Evolutionary conservation across 225 moss, liverwort and hornwort species (phyloP), one percentile per base, ranked within the genome.

Genomic region (Takakia lepidozioides): DNA sequence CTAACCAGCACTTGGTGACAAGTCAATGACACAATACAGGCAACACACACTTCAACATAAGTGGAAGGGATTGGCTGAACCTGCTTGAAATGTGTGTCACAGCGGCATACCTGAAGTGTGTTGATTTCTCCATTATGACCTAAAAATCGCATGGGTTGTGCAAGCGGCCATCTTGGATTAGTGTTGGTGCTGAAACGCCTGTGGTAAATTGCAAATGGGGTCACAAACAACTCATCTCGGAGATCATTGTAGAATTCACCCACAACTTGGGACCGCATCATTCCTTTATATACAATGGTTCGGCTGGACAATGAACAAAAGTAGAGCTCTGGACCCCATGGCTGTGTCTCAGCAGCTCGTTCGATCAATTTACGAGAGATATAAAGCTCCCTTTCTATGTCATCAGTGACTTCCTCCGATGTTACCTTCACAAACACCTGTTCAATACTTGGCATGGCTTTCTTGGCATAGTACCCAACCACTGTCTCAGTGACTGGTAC

Each of bases 51-150:
- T n/a, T n/a, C n/a, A n/a, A n/a, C n/a, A n/a, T n/a, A n/a, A n/a
- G n/a, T n/a, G n/a, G n/a, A n/a, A n/a, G n/a, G n/a, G n/a, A n/a
- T n/a, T n/a, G n/a, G n/a, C n/a, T n/a, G n/a, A n/a, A n/a, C n/a
- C n/a, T n/a, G n/a, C n/a, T n/a, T n/a, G n/a, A n/a, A n/a, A n/a
- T n/a, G n/a, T n/a, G n/a, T n/a, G n/a, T n/a, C n/a, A n/a, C n/a
- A n/a, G n/a, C n/a, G n/a, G 43, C 40, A 40, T 68, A 84, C 92
- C 83, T 93, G 93, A 55, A 95, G 45, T 42, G 93, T 95, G 19
- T 95, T 95, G 63, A 95, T 95, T 61, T 95, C 93, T 27, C 93
- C 93, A 37, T 95, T 95, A 48, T 95, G 93, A 5, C 93, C 93
- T 18, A 95, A 41, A 62, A 95, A 95, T 36, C 93, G 64, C 93